These are phyloP conservation scores for Penicillium digitatum DNA, from an alignment of 2,329 filamentous ascomycete genomes.

Conservation along the genomic window DNA sequence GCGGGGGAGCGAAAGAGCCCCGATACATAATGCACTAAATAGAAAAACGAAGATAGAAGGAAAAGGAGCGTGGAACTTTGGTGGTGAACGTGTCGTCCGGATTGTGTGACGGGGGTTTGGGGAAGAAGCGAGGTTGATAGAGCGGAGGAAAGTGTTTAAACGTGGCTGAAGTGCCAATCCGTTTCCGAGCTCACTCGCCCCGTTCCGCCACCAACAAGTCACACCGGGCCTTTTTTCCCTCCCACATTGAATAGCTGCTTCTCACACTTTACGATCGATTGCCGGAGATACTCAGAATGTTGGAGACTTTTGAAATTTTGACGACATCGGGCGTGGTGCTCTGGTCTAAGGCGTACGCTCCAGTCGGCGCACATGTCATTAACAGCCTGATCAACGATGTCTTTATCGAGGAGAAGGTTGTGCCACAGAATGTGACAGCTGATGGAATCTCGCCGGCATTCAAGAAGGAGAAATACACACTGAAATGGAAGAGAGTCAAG, in stretches of 20 bases:
- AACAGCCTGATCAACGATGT: constrained; percentile 95
- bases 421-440: constrained; percentile 54
- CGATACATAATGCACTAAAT: constrained; percentile 66
- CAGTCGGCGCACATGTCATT: constrained; percentile 76
- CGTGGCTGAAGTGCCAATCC: constrained; percentile 34
- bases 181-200: constrained; percentile 23
- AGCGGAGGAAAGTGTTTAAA: constrained; percentile 27
- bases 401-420: constrained; percentile 90
- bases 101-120: constrained; percentile 5
- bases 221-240: constrained; percentile 23
- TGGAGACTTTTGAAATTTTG: constrained; percentile 95
- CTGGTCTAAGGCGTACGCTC: constrained; percentile 84
- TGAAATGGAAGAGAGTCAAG: constrained; percentile 91
- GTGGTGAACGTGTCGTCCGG: constrained; percentile 6
- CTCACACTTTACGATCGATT: not conserved
- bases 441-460: constrained; percentile 67
- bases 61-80: constrained; percentile 3
- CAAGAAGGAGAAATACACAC: constrained; percentile 85
- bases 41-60: constrained; percentile 8
- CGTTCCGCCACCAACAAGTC: constrained; percentile 23
- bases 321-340: constrained; percentile 95
- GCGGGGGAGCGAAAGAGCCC: constrained; percentile 70
- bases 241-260: constrained; percentile 10
- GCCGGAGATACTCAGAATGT: constrained; percentile 54
- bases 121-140: constrained; percentile 8